Conservation (phyloP, 306 rosid species). For the Cucurbita maxima region DNA sequence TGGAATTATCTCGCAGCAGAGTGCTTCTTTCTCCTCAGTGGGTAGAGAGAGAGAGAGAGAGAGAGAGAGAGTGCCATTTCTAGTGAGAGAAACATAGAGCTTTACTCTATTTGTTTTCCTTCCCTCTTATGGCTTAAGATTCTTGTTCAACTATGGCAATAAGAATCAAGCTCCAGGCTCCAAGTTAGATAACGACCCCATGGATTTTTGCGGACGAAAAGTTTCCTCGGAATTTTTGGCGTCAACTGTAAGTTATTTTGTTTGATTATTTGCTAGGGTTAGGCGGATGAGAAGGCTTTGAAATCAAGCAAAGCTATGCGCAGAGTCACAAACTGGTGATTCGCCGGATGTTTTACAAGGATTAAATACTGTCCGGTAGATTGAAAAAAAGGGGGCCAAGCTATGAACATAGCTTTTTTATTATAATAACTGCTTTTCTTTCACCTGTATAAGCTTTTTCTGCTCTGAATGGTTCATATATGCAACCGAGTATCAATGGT, state of each 20-base stretch:
- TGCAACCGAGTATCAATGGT: not conserved
- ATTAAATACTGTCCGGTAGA: not conserved
- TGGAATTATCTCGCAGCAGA: constrained; percentile 25
- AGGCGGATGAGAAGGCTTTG: constrained; percentile 35
- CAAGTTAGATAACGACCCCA: constrained; percentile 7
- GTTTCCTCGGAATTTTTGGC: constrained; percentile 16
- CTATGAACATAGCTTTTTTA: not conserved
- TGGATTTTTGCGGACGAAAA: constrained; percentile 1
- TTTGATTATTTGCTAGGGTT: constrained; percentile 12
- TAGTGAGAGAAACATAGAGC: constrained; percentile 1
- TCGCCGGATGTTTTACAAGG: not conserved
- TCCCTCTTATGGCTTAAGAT: not conserved
- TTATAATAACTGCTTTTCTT: not conserved
- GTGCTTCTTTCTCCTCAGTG: constrained; percentile 12
- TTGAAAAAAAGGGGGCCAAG: not conserved
- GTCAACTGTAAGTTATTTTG: constrained; percentile 27
- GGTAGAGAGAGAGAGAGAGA: constrained; percentile 19
- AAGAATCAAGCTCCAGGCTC: constrained; percentile 8
- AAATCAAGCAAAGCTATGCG: constrained; percentile 34
- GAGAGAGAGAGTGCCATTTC: constrained; percentile 4
- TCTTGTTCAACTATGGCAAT: not conserved
- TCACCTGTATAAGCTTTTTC: not conserved
- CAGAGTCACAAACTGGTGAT: constrained; percentile 13
- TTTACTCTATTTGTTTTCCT: not conserved
- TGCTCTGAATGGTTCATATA: constrained; percentile 23